A percentile compares a stretch with the other conserved stretches of the same genome.
These are phyloP conservation scores for Ogataea paraovalis DNA, from an alignment of 805 yeast species.

Conservation along the genomic window DNA sequence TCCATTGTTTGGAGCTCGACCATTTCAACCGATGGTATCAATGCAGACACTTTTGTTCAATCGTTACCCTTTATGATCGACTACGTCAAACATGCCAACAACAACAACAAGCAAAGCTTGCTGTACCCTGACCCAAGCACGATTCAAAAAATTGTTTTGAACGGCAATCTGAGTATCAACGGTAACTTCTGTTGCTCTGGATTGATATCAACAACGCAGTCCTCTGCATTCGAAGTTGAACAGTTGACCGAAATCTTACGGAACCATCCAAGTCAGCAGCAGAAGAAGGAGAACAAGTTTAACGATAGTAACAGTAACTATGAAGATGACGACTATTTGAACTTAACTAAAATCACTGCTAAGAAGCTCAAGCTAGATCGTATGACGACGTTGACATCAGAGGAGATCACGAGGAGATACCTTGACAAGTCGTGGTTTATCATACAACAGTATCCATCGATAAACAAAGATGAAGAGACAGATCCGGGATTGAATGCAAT, in stretches of 20 bases:
- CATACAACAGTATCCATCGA: slow-evolving; percentile 22
- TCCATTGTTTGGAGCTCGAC: neutral
- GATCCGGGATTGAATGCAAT: slow-evolving; percentile 12
- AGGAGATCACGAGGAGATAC: slow-evolving; percentile 46
- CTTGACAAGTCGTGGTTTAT: slow-evolving; percentile 63
- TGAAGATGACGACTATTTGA: neutral
- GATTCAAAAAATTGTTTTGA: neutral
- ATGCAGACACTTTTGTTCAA: neutral
- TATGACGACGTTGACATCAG: slow-evolving; percentile 10
- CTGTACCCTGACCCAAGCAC: slow-evolving; percentile 10
- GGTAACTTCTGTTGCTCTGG: slow-evolving; percentile 8
- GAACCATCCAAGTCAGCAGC: neutral
- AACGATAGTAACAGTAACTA: neutral
- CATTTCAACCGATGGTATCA: neutral
- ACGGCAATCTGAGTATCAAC: neutral
- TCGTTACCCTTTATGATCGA: slow-evolving; percentile 1
- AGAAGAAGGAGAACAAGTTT: neutral
- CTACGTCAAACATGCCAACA: slow-evolving; percentile 1
- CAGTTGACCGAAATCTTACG: neutral
- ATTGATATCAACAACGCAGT: neutral
- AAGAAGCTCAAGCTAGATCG: slow-evolving; percentile 16
- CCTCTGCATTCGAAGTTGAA: neutral
- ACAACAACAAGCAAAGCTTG: neutral
- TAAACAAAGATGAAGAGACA: neutral
- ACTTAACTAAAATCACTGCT: neutral